Evolutionary conservation across 345 rosid species (phyloP).

Genomic region (Eucalyptus pauciflora): DNA sequence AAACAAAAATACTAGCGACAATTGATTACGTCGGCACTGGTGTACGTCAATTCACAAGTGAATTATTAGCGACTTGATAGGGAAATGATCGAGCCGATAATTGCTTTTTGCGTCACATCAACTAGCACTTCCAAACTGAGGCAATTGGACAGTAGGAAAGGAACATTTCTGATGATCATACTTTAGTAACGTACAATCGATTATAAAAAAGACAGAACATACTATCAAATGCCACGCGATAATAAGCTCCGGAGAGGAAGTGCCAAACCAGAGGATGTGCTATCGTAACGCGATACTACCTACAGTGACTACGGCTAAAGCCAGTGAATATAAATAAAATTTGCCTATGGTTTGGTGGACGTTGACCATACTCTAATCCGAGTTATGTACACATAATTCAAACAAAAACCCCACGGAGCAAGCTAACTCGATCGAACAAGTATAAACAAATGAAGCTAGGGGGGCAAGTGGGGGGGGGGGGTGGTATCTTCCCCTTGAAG

Average conservation of each 20-base stretch:
- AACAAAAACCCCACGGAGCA: not conserved
- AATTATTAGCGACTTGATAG: not conserved
- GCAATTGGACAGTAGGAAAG: not conserved
- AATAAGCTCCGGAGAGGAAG: not conserved
- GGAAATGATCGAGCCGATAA: not conserved
- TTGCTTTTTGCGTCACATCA: not conserved
- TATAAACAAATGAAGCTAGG: not conserved
- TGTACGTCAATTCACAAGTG: not conserved
- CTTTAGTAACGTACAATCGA: not conserved
- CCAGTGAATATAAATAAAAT: not conserved
- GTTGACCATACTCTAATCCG: not conserved
- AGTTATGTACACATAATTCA: not conserved
- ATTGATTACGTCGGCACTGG: not conserved
- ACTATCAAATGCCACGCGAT: not conserved
- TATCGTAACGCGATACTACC: not conserved
- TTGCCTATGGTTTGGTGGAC: not conserved
- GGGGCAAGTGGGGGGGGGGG: not conserved
- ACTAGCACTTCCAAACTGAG: not conserved
- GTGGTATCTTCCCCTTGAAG: not conserved
- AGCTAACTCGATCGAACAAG: not conserved
- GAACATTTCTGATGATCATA: not conserved
- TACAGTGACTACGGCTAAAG: not conserved
- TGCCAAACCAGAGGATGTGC: not conserved
- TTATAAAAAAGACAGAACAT: not conserved
- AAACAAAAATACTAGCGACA: not conserved